Percentiles rank a stretch among this genome's conserved stretches.
Evolutionary conservation across 2,329 filamentous ascomycete genomes (phyloP).

Genomic region (Raffaelea arxii): DNA sequence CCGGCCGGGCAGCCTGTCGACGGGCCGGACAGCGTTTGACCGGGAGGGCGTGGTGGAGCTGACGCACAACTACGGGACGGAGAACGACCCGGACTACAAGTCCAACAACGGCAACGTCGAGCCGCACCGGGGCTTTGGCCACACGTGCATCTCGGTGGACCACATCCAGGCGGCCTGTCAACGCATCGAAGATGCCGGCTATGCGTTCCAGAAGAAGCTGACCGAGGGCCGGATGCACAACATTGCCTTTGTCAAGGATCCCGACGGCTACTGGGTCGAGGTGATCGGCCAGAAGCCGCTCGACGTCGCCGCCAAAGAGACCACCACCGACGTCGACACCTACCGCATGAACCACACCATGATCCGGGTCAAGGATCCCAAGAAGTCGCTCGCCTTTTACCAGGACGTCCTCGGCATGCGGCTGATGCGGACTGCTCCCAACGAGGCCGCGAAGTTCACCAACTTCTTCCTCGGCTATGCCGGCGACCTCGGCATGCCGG

Average conservation of each 20-base stretch:
- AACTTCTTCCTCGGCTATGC: slow-evolving; percentile 88
- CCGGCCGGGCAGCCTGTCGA: slow-evolving; percentile 61
- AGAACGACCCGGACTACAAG: slow-evolving; percentile 70
- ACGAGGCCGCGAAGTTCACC: slow-evolving; percentile 65
- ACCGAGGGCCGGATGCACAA: slow-evolving; percentile 76
- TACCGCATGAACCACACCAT: slow-evolving; percentile 90
- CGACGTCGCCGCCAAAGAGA: slow-evolving; percentile 62
- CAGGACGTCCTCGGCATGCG: slow-evolving; percentile 85
- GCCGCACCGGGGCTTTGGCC: slow-evolving; percentile 73
- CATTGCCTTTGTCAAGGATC: slow-evolving; percentile 86
- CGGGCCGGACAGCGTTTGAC: slow-evolving; percentile 63
- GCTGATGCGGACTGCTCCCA: slow-evolving; percentile 64
- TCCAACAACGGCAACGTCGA: slow-evolving; percentile 87
- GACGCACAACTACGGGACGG: slow-evolving; percentile 78
- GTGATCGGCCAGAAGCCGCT: slow-evolving; percentile 63
- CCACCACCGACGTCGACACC: slow-evolving; percentile 60
- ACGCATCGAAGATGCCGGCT: slow-evolving; percentile 80
- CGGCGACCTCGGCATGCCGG: slow-evolving; percentile 40
- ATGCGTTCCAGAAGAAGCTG: slow-evolving; percentile 91
- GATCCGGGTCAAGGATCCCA: slow-evolving; percentile 80
- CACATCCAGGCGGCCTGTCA: slow-evolving; percentile 84
- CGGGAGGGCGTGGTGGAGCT: slow-evolving; percentile 87
- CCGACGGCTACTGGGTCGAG: slow-evolving; percentile 82
- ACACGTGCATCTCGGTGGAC: slow-evolving; percentile 75
- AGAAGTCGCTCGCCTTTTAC: slow-evolving; percentile 70